Percentiles rank a stretch among this genome's conserved stretches.
Evolutionary conservation across 129 eudicot genomes (phyloP).

Genomic region (Helianthus tuberosus): DNA sequence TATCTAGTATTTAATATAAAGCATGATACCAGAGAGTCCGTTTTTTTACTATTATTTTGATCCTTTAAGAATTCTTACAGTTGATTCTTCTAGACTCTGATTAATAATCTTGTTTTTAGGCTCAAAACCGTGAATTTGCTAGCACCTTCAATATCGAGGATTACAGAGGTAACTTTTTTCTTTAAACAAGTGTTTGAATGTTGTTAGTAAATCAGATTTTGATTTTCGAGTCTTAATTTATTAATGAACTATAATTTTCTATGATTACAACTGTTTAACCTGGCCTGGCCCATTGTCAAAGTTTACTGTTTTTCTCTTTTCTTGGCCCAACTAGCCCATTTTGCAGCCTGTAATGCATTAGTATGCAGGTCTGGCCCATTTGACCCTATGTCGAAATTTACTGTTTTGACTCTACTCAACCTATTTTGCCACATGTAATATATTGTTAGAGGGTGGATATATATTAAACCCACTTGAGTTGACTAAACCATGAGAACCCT

Average conservation of each 20-base stretch:
- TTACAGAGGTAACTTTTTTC: conserved; percentile 57
- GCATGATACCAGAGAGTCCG: not conserved
- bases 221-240: not conserved
- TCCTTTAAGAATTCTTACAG: not conserved
- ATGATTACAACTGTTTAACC: no score
- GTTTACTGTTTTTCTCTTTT: not conserved
- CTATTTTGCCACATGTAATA: not conserved
- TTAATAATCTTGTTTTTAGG: conserved; percentile 52
- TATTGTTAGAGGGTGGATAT: no score
- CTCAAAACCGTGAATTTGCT: conserved; percentile 80
- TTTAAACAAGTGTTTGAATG: conserved; percentile 2
- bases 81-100: not conserved
- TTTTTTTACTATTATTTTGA: not conserved
- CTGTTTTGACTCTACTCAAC: not conserved
- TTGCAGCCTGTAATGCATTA: no score
- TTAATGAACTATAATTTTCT: not conserved
- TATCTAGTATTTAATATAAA: not conserved
- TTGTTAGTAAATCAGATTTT: not conserved
- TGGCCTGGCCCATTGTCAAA: not conserved
- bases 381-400: not conserved
- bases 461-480: no score
- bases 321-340: not conserved
- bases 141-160: conserved; percentile 88
- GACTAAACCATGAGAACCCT: no score
- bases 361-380: not conserved